phyloP scores from a whole-genome alignment of 306 rosid genomes.

The Morella rubra region DNA sequence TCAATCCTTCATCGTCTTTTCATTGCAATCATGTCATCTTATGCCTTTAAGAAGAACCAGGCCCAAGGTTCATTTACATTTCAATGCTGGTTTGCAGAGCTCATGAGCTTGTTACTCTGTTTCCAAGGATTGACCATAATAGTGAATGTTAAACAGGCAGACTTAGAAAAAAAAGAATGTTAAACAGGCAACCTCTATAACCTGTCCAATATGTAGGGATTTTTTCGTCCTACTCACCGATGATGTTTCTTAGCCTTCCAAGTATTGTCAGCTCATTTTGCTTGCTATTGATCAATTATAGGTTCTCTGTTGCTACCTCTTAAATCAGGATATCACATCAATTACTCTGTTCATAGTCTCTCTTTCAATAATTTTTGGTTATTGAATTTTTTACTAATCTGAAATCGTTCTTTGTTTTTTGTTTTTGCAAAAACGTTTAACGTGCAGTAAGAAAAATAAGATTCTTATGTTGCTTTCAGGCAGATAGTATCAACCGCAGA shows the following conservation, averaged over 20 bases:
- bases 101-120: background rate
- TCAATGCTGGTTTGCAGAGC: background rate
- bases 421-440: too few relatives aligned
- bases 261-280: background rate
- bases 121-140: background rate
- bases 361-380: too few relatives aligned
- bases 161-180: too few relatives aligned
- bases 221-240: background rate
- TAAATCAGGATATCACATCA: too few relatives aligned
- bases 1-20: background rate
- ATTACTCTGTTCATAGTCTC: background rate
- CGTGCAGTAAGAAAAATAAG: background rate
- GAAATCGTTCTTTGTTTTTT: background rate
- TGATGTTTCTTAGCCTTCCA: background rate
- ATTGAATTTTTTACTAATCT: too few relatives aligned
- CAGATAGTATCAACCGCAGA: background rate
- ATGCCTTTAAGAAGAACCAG: background rate
- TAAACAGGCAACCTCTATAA: background rate
- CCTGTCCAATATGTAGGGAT: background rate
- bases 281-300: too few relatives aligned
- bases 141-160: background rate
- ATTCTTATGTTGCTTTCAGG: background rate
- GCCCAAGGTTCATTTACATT: background rate
- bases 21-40: background rate
- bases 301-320: too few relatives aligned